phyloP scores from a whole-genome alignment of 1,139 yeast species.

The Yamadazyma diospyri region DNA sequence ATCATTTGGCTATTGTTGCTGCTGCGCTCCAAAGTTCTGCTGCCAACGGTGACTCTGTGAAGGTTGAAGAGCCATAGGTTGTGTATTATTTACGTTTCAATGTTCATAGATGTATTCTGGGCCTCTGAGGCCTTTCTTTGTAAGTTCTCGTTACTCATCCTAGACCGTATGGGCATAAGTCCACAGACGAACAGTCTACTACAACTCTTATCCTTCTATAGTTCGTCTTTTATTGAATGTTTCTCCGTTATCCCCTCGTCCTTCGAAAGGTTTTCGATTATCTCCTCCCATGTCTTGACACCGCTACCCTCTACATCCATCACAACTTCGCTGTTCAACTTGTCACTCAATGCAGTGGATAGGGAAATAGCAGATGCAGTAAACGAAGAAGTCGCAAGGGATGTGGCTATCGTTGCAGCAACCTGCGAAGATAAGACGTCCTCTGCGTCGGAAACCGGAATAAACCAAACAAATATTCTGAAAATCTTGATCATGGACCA shows the following conservation, averaged over 20 bases:
- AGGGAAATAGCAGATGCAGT: background rate
- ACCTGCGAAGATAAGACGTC: constrained; percentile 2
- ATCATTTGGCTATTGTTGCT: constrained; percentile 84
- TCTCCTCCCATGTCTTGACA: constrained; percentile 13
- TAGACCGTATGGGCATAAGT: too few relatives aligned
- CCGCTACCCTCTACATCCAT: constrained; percentile 11
- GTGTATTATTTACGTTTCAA: background rate
- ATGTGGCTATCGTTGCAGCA: background rate
- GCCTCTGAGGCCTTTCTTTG: too few relatives aligned
- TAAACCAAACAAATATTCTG: constrained; percentile 32
- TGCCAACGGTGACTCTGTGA: constrained; percentile 54
- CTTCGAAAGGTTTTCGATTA: too few relatives aligned
- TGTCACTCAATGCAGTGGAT: background rate
- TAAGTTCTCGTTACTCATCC: too few relatives aligned
- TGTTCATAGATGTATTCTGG: background rate
- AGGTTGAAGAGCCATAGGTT: constrained; percentile 32
- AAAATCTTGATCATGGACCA: constrained; percentile 55
- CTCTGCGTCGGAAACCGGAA: constrained; percentile 9
- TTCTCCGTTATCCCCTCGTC: too few relatives aligned
- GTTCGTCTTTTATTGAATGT: constrained; percentile 10
- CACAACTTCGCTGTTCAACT: constrained; percentile 11
- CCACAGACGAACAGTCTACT: too few relatives aligned
- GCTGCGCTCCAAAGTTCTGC: constrained; percentile 76
- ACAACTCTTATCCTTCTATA: constrained; percentile 7
- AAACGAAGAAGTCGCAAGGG: background rate